Evolutionary conservation across 1,284 basidiomycete genomes (phyloP).

Genomic region (Sutorius eximius): DNA sequence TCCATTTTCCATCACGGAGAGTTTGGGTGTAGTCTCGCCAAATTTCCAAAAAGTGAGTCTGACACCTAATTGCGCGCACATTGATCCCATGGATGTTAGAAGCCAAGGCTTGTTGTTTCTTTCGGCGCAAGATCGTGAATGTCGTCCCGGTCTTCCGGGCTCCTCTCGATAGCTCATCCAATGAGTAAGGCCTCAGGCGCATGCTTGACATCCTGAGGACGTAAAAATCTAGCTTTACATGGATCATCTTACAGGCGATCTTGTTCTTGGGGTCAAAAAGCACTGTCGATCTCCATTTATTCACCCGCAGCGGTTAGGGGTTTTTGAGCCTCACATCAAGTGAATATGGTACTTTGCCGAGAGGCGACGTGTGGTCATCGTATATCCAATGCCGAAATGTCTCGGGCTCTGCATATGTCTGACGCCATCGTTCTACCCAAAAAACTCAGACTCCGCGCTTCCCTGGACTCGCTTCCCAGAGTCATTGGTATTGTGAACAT

Average conservation of each 20-base stretch:
- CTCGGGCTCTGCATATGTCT: neutral
- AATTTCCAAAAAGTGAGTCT: neutral
- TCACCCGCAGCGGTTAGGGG: neutral
- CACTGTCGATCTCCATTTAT: neutral
- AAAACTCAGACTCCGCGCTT: neutral
- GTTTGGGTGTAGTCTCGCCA: neutral
- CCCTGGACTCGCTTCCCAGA: neutral
- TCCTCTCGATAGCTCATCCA: neutral
- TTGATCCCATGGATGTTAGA: neutral
- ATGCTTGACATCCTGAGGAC: neutral
- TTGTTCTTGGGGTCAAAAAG: neutral
- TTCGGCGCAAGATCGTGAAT: neutral
- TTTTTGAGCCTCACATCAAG: neutral
- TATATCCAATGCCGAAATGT: neutral
- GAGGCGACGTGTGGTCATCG: neutral
- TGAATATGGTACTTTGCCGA: neutral
- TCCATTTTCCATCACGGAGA: slow-evolving; percentile 1
- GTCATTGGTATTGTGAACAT: neutral
- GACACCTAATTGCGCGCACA: neutral
- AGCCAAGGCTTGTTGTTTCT: neutral
- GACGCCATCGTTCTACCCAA: neutral
- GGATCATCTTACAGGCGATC: neutral
- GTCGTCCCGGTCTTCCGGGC: neutral
- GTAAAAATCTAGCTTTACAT: neutral
- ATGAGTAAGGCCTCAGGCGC: neutral